Conservation (phyloP, 1,284 basidiomycete species). For the Marasmius fiardii region DNA sequence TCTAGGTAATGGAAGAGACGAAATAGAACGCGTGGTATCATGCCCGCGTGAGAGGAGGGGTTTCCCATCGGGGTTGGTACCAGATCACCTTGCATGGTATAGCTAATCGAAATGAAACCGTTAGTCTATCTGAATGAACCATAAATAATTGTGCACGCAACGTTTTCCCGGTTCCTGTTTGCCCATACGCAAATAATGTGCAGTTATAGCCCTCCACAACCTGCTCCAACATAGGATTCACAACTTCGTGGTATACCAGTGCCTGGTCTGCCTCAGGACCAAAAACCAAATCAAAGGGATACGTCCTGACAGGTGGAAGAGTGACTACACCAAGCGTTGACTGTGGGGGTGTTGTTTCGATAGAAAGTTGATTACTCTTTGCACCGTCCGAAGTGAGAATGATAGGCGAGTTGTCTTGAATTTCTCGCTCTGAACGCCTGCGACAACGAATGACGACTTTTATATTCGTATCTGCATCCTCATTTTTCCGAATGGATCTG, state of each 20-base stretch:
- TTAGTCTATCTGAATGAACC: conserved; percentile 9
- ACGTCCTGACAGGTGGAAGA: conserved; percentile 72
- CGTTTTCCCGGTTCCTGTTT: conserved; percentile 99
- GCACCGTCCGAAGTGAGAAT: conserved; percentile 77
- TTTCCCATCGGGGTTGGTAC: conserved; percentile 81
- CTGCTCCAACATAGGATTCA: conserved; percentile 89
- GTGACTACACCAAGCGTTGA: conserved; percentile 67
- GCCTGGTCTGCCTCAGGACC: conserved; percentile 97
- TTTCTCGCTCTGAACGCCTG: conserved; percentile 77
- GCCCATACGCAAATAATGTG: conserved; percentile 97
- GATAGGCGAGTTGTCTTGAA: conserved; percentile 77
- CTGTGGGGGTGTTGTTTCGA: conserved; percentile 69
- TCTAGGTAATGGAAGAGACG: conserved; percentile 91
- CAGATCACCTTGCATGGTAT: conserved; percentile 95
- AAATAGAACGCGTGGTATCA: conserved; percentile 96
- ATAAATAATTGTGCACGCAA: conserved; percentile 40
- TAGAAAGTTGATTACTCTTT: conserved; percentile 70
- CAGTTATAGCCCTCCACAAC: conserved; percentile 97
- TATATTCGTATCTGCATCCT: conserved; percentile 71
- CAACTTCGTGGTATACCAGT: conserved; percentile 92
- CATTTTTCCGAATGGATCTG: conserved; percentile 17
- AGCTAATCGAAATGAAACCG: conserved; percentile 49
- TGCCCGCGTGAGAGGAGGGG: conserved; percentile 88
- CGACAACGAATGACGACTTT: conserved; percentile 91
- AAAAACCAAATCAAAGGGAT: conserved; percentile 92